Evolutionary conservation across 768 basidiomycete genomes (phyloP), one percentile per base, ranked within the genome.

Genomic region (Chalciporus piperatus): DNA sequence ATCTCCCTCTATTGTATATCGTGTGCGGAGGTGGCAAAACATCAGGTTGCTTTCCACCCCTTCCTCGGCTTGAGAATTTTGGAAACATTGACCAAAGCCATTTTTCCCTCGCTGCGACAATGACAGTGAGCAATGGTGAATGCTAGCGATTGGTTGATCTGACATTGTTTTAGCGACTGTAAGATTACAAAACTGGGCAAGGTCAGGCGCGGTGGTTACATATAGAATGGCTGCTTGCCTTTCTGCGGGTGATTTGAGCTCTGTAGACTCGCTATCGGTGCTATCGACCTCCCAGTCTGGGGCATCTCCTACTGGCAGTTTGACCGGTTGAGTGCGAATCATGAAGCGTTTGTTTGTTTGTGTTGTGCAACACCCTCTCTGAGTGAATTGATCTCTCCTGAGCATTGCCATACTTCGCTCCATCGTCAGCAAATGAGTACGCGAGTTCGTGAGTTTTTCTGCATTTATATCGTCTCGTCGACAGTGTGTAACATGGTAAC

Each of bases 81-180:
- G 84, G 82, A 55, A 91, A 89, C 14, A 76, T 79, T 13, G 70
- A 64, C 20, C 76, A 73, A 14, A 91, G 69, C 86, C 87, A 89
- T 66, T 77, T 79, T 22, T 88, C 81, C 37, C 89, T 79, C 25
- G 89, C 88, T 89, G 58, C 40, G 57, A 46, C 48, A 46, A 49
- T 45, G 45, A 42, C 33, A 23, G 57, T 55, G 54, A 58, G 50
- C 55, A 54, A 55, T 35, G 20, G 52, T 51, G 32, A 52, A 52
- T 19, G 43, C 35, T 50, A 47, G 50, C 46, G 55, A 51, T 19
- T 53, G 46, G 32, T 19, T 58, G 49, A 25, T 47, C 45, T 56
- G 49, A 84, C 87, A 91, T 77, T 89, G 88, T 57, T 78, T 81
- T 47, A 91, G 69, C 0, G 89, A 87, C 51, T 83, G 83, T 9